These are phyloP conservation scores for Syzygium oleosum DNA, from an alignment of 345 rosid species.

Conservation along the genomic window DNA sequence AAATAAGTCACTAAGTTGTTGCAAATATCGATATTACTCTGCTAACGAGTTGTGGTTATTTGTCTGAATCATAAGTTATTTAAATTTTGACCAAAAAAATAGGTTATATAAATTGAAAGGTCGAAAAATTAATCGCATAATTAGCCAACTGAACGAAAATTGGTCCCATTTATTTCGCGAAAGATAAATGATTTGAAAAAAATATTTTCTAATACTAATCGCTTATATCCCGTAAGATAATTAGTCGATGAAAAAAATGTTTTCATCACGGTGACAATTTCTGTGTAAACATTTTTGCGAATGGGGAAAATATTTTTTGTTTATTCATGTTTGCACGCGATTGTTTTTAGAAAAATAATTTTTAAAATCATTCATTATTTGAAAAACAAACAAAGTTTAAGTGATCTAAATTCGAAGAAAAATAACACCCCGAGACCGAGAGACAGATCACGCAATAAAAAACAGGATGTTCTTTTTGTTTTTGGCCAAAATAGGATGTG, in stretches of 20 bases:
- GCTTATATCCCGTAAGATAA: too few relatives aligned
- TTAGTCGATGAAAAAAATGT: background rate
- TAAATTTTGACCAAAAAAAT: background rate
- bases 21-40: background rate
- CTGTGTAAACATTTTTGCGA: background rate
- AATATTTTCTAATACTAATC: background rate
- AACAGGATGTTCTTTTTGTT: background rate
- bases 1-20: background rate
- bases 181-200: background rate
- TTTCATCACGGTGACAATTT: background rate
- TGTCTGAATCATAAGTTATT: too few relatives aligned
- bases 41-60: too few relatives aligned
- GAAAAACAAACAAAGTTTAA: background rate
- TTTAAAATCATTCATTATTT: background rate
- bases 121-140: background rate
- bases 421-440: background rate
- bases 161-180: rapidly evolving
- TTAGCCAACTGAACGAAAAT: background rate
- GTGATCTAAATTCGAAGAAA: background rate
- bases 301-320: rapidly evolving
- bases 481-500: background rate
- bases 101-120: background rate
- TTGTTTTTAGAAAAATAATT: background rate
- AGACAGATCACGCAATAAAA: background rate
- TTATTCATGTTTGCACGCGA: background rate